Evolutionary conservation across 257 asterid species (phyloP).

Genomic region (Solanum pinnatisectum): DNA sequence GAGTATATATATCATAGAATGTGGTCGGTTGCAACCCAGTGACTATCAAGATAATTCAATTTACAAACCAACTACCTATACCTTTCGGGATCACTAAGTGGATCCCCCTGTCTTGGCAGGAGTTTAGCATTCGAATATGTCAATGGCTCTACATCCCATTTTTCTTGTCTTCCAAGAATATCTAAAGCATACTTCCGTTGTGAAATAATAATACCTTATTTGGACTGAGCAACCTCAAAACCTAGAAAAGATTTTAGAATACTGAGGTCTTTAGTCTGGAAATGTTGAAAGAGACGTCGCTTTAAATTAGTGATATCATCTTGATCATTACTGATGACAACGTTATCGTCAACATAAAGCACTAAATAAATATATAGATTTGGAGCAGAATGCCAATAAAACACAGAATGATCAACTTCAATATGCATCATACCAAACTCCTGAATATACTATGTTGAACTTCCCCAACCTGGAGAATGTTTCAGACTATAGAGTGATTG

Average conservation of each 20-base stretch:
- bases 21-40: not conserved
- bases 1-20: not conserved
- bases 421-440: not conserved
- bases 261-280: not conserved
- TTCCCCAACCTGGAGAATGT: not conserved
- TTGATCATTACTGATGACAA: not conserved
- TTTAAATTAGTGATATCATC: not conserved
- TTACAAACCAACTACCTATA: not conserved
- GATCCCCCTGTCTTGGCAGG: not conserved
- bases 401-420: not conserved
- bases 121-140: not conserved
- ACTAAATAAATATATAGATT: not conserved
- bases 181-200: not conserved
- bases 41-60: not conserved
- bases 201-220: not conserved
- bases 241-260: not conserved
- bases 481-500: not conserved
- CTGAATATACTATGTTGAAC: not conserved
- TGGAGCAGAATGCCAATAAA: not conserved
- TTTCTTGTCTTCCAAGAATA: not conserved
- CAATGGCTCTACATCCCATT: not conserved
- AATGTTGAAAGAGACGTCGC: not conserved
- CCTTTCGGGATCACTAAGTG: not conserved
- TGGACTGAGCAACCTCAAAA: not conserved
- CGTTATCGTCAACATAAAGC: not conserved